Base-by-base conservation (phyloP, 2,329 filamentous ascomycete species). In the Penicillium brasilianum region DNA sequence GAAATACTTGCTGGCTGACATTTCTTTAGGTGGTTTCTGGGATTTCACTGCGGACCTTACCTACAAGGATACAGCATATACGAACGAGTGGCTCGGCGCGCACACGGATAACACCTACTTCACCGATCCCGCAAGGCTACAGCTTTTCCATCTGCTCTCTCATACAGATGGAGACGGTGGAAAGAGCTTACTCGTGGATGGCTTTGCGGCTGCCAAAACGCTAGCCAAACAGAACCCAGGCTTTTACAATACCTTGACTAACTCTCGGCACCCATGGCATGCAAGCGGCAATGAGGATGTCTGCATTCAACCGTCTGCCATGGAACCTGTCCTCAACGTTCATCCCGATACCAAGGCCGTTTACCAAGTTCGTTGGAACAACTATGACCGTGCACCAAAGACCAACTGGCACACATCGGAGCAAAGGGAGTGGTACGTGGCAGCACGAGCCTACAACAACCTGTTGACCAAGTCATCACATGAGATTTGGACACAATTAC, bases 51-150 rank as follows among this genome's bases (percentile, higher is more conserved):
- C 93, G 5, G 91, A 97, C 76, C 85, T 97, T 25, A 89, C 92
- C 30, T 90, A 90, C 72, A 93, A 93, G 66, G 93, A 97, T 72
- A 96, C 91, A 1, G 93, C 93, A 3, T 99, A 98, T 79, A 97
- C 94, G 1, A 92, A 90, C 69, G 83, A 95, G 54, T 88, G 88
- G 1, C 85, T 99, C 2, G 87, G 88, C 20, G 89, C 91, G 0
- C 95, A 99, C 77, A 98, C 94, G 1, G 95, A 99, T 78, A 98
- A 87, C 7, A 97, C 94, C 0, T 98, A 99, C 77, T 98, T 98
- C 79, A 93, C 88, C 22, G 94, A 98, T 65, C 94, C 95, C 0
- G 89, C 91, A 2, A 92, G 94, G 10, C 84, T 99, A 36, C 95
- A 99, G 76, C 88, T 95, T 28, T 96, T 99, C 77, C 95, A 99